Conservation (phyloP, 2,329 filamentous ascomycete genomes). For the Cladobotryum protrusum region DNA sequence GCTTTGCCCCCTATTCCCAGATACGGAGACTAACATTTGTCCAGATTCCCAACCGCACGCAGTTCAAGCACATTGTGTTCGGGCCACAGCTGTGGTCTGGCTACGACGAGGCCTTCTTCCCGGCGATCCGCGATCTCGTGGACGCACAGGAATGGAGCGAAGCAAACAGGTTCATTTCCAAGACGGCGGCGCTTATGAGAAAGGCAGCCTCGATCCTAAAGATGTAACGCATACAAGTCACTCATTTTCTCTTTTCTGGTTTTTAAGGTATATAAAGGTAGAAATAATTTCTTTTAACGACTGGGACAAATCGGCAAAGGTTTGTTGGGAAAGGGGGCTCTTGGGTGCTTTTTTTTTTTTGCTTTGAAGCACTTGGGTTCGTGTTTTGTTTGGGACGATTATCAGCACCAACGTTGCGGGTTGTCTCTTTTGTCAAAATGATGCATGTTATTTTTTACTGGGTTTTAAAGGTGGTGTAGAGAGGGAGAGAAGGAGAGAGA, state of each 20-base stretch:
- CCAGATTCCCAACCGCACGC: slow-evolving; percentile 75
- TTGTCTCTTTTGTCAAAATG: not conserved
- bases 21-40: slow-evolving; percentile 5
- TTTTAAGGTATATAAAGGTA: not conserved
- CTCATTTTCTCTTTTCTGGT: not conserved
- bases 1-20: slow-evolving; percentile 8
- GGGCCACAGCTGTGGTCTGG: slow-evolving; percentile 71
- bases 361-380: too few species aligned
- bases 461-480: slow-evolving; percentile 12
- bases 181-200: slow-evolving; percentile 62
- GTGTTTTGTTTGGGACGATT: slow-evolving; percentile 1
- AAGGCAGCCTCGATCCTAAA: slow-evolving; percentile 44
- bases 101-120: slow-evolving; percentile 38
- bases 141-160: slow-evolving; percentile 63
- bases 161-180: slow-evolving; percentile 63
- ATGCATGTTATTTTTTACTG: slow-evolving; percentile 6
- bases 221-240: slow-evolving; percentile 15
- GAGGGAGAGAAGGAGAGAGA: slow-evolving; percentile 6
- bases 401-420: too few species aligned
- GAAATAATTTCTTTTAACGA: not conserved
- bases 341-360: slow-evolving; percentile 14
- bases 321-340: not conserved
- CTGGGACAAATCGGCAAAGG: not conserved
- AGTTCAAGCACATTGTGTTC: slow-evolving; percentile 91
- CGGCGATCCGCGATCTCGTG: slow-evolving; percentile 77